A percentile compares a stretch with the other conserved stretches of the same genome.
Evolutionary conservation across 2,329 filamentous ascomycete species (phyloP).

Genomic region (Endoconidiophora polonica): DNA sequence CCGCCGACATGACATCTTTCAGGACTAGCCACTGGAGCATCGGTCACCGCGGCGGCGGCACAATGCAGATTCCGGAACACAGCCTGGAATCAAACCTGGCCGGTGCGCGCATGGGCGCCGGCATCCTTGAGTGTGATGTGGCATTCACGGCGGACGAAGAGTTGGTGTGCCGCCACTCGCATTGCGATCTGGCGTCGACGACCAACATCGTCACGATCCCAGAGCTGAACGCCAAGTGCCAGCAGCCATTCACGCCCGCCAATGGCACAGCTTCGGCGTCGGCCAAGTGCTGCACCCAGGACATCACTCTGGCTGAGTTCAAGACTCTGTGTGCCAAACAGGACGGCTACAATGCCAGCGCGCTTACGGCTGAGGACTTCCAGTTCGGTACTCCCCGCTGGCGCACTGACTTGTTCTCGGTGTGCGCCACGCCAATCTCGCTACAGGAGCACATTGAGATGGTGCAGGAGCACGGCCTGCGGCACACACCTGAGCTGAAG

Average conservation of each 20-base stretch:
- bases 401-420: constrained; percentile 49
- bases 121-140: constrained; percentile 51
- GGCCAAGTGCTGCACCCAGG: constrained; percentile 54
- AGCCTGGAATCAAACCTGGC: constrained; percentile 41
- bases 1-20: constrained; percentile 32
- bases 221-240: constrained; percentile 47
- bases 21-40: constrained; percentile 39
- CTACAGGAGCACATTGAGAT: constrained; percentile 46
- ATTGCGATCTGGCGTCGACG: constrained; percentile 52
- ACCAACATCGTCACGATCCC: constrained; percentile 48
- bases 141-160: constrained; percentile 47
- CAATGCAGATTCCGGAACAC: constrained; percentile 49
- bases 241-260: constrained; percentile 41
- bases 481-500: constrained; percentile 54
- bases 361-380: constrained; percentile 40
- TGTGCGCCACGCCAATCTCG: constrained; percentile 44
- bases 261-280: constrained; percentile 32
- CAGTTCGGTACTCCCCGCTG: constrained; percentile 41
- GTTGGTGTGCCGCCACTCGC: constrained; percentile 51
- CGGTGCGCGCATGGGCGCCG: constrained; percentile 50
- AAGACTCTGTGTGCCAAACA: constrained; percentile 53
- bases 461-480: constrained; percentile 38
- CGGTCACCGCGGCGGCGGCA: constrained; percentile 44
- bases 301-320: constrained; percentile 52
- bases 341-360: constrained; percentile 44